phyloP scores from a whole-genome alignment of 2,329 filamentous ascomycete species.

The Huntiella savannae region DNA sequence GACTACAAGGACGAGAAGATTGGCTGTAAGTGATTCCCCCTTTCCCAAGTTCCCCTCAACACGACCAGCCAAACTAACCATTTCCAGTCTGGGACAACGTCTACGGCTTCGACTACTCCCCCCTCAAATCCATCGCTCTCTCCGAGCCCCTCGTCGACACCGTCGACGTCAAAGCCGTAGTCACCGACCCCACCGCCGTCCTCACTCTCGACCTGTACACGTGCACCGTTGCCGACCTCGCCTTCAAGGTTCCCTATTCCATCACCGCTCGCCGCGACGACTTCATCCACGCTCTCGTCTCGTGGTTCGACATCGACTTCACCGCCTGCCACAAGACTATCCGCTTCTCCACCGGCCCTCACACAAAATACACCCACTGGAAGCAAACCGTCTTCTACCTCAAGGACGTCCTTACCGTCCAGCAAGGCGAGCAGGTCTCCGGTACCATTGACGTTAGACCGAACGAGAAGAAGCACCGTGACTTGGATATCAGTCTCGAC shows the following conservation, averaged over 20 bases:
- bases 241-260: slow-evolving; percentile 62
- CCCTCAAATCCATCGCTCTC: slow-evolving; percentile 81
- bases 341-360: slow-evolving; percentile 87
- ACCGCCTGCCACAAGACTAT: slow-evolving; percentile 96
- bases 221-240: slow-evolving; percentile 63
- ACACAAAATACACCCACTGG: slow-evolving; percentile 99
- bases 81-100: slow-evolving; percentile 91
- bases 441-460: slow-evolving; percentile 66
- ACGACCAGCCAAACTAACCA: slow-evolving; percentile 2
- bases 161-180: slow-evolving; percentile 90
- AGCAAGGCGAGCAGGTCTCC: slow-evolving; percentile 62
- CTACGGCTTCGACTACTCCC: slow-evolving; percentile 91
- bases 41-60: background rate
- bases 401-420: slow-evolving; percentile 77
- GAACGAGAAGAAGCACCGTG: slow-evolving; percentile 83
- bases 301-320: slow-evolving; percentile 99
- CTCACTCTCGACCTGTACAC: slow-evolving; percentile 88
- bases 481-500: slow-evolving; percentile 75
- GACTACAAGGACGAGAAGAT: slow-evolving; percentile 99
- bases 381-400: slow-evolving; percentile 99
- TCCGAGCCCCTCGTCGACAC: slow-evolving; percentile 95
- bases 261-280: slow-evolving; percentile 68
- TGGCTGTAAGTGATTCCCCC: slow-evolving; percentile 49
- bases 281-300: slow-evolving; percentile 88
- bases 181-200: slow-evolving; percentile 73